phyloP scores from a whole-genome alignment of 202 grass and related monocot genomes.

The Setaria italica region DNA sequence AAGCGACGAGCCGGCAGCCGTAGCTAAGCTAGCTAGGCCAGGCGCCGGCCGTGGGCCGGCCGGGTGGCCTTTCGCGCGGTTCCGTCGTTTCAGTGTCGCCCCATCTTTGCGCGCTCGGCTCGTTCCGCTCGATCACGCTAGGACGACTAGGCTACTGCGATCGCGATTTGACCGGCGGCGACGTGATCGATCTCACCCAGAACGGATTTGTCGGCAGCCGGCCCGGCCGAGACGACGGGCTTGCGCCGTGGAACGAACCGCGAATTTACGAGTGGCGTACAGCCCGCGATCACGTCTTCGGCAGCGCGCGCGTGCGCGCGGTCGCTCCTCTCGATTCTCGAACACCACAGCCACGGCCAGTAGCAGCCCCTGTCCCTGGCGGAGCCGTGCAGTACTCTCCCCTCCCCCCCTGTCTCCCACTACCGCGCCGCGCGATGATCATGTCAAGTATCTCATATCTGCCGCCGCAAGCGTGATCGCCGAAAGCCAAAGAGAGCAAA shows the following conservation, averaged over 20 bases:
- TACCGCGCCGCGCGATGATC: conserved; percentile 24
- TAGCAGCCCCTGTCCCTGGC: background rate
- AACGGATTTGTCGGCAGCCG: conserved; percentile 21
- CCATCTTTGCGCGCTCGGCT: background rate
- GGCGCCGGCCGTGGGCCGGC: background rate
- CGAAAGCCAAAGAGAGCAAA: background rate
- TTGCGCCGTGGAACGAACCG: background rate
- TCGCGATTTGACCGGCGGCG: background rate
- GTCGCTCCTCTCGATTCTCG: too few relatives aligned
- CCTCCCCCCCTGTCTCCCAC: conserved; percentile 37
- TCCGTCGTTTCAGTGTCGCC: background rate
- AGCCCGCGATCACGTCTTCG: too few relatives aligned
- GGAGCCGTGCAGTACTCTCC: conserved; percentile 18
- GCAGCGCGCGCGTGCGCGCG: too few relatives aligned
- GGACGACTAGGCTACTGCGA: background rate
- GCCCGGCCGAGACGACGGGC: background rate
- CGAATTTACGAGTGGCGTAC: too few relatives aligned
- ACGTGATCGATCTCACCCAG: conserved; percentile 19
- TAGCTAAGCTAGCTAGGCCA: background rate
- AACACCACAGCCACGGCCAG: too few relatives aligned
- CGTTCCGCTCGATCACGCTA: background rate
- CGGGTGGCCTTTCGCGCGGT: too few relatives aligned
- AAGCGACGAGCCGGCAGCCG: background rate
- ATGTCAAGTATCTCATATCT: background rate
- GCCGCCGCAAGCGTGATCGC: background rate